phyloP scores from a whole-genome alignment of 2,329 filamentous ascomycete species.

The Fusarium equiseti region DNA sequence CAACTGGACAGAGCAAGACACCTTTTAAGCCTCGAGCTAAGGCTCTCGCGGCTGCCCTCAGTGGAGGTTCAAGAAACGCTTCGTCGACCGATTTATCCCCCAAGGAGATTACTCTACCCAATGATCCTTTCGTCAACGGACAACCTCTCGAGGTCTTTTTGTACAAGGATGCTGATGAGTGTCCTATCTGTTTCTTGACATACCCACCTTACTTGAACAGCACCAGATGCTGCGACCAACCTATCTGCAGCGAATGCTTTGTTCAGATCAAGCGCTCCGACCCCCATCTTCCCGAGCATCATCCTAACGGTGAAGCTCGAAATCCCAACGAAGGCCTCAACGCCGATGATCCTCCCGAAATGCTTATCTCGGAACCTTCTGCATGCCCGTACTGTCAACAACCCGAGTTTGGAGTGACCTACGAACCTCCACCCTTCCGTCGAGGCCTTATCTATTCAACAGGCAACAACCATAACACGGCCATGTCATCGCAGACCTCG shows the following conservation, averaged over 20 bases:
- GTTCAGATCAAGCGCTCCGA: slow-evolving; percentile 98
- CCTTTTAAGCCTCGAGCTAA: slow-evolving; percentile 87
- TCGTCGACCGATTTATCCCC: slow-evolving; percentile 79
- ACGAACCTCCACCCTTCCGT: slow-evolving; percentile 88
- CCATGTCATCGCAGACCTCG: slow-evolving; percentile 89
- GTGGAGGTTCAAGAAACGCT: slow-evolving; percentile 77
- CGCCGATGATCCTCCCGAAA: slow-evolving; percentile 66
- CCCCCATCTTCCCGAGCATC: slow-evolving; percentile 87
- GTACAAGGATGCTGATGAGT: slow-evolving; percentile 91
- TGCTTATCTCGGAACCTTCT: slow-evolving; percentile 90
- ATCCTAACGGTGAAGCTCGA: slow-evolving; percentile 60
- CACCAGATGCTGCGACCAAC: slow-evolving; percentile 94
- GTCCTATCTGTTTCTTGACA: slow-evolving; percentile 95
- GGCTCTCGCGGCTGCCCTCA: slow-evolving; percentile 85
- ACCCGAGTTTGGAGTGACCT: slow-evolving; percentile 96
- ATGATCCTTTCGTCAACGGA: slow-evolving; percentile 92
- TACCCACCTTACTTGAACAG: slow-evolving; percentile 96
- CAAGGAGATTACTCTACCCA: slow-evolving; percentile 82
- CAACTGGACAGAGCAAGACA: slow-evolving; percentile 52
- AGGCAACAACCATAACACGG: slow-evolving; percentile 62
- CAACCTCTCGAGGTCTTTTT: slow-evolving; percentile 91
- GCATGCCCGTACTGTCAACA: slow-evolving; percentile 96
- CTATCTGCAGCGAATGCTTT: slow-evolving; percentile 98
- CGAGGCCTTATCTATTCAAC: slow-evolving; percentile 79
- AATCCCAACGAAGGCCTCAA: slow-evolving; percentile 54